Evolutionary conservation across 768 basidiomycete genomes (phyloP).

Genomic region (Fomitopsis serialis): DNA sequence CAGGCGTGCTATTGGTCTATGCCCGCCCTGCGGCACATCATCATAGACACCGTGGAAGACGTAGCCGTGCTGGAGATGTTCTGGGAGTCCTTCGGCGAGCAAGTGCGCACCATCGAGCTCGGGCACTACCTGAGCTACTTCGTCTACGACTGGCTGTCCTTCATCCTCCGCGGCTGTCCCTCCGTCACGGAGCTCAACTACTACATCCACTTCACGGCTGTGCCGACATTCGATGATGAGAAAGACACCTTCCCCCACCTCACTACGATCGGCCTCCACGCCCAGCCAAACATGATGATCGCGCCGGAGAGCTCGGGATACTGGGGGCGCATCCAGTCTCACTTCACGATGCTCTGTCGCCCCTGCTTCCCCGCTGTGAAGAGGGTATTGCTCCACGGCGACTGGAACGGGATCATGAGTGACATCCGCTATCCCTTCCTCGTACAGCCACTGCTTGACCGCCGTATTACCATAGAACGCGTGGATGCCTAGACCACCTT

Average conservation of each 20-base stretch:
- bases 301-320: slow-evolving; percentile 25
- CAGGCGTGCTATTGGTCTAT: slow-evolving; percentile 46
- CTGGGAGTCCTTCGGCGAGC: slow-evolving; percentile 45
- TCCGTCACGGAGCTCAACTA: slow-evolving; percentile 50
- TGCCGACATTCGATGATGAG: slow-evolving; percentile 10
- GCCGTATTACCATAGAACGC: slow-evolving; percentile 25
- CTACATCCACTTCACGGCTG: slow-evolving; percentile 24
- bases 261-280: slow-evolving; percentile 45
- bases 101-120: slow-evolving; percentile 51
- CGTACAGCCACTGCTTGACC: slow-evolving; percentile 27
- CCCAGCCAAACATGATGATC: slow-evolving; percentile 40
- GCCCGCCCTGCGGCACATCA: slow-evolving; percentile 45
- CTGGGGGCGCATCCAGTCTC: slow-evolving; percentile 39
- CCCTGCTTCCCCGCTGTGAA: slow-evolving; percentile 41
- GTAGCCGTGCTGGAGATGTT: slow-evolving; percentile 33
- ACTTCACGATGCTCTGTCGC: slow-evolving; percentile 41
- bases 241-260: slow-evolving; percentile 23
- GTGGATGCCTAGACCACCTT: background rate
- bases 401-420: slow-evolving; percentile 39
- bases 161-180: slow-evolving; percentile 41
- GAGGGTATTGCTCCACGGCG: slow-evolving; percentile 43
- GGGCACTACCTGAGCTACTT: slow-evolving; percentile 53
- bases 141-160: slow-evolving; percentile 40
- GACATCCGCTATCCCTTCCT: slow-evolving; percentile 33
- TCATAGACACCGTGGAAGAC: slow-evolving; percentile 43